Evolutionary conservation across 345 rosid species (phyloP).

Genomic region (Litchi chinensis): DNA sequence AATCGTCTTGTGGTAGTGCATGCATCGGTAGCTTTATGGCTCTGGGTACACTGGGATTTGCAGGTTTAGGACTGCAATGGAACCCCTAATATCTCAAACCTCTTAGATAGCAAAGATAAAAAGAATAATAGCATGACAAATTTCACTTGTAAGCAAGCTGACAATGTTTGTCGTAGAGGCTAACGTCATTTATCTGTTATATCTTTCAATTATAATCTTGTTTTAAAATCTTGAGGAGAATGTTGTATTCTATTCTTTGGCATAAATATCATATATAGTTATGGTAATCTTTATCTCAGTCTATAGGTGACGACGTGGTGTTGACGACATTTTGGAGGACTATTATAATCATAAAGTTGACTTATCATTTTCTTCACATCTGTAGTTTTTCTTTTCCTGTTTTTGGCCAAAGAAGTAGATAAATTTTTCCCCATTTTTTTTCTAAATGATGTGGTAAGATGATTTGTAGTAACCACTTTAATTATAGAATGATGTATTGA

Average conservation of each 20-base stretch:
- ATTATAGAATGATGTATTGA: no score
- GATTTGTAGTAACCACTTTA: no score
- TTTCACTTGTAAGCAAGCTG: neutral
- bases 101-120: neutral
- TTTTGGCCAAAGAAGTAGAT: neutral
- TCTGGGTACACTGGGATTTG: neutral
- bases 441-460: no score
- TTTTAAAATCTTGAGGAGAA: neutral
- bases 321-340: neutral
- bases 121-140: neutral
- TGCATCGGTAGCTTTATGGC: neutral
- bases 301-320: neutral
- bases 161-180: neutral
- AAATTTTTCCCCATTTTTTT: no score
- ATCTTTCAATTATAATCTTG: neutral
- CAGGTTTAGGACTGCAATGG: neutral
- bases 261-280: neutral
- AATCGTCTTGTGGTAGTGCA: neutral
- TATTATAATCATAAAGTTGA: neutral
- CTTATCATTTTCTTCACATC: neutral
- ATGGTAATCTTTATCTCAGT: neutral
- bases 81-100: neutral
- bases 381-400: neutral
- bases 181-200: neutral
- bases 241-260: neutral